Evolutionary conservation across 768 basidiomycete species (phyloP).

Genomic region (Tubosaeta sp.): DNA sequence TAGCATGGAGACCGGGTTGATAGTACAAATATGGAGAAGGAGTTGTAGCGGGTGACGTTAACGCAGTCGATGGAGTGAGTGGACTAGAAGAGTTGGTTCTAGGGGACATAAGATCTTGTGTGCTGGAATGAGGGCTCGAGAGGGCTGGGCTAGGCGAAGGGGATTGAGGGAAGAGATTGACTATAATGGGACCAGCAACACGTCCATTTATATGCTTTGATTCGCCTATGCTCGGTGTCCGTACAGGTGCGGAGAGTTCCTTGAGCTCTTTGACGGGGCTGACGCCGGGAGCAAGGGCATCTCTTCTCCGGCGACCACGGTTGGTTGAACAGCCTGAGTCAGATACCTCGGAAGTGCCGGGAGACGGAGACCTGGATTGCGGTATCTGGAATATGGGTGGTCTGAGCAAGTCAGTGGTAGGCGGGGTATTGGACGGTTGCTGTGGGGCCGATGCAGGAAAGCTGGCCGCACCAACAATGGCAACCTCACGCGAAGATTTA

Average conservation of each 20-base stretch:
- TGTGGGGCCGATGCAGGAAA: constrained; percentile 25
- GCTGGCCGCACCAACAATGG: constrained; percentile 47
- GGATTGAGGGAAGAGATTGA: constrained; percentile 40
- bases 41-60: constrained; percentile 26
- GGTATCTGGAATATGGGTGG: constrained; percentile 36
- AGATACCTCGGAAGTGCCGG: constrained; percentile 28
- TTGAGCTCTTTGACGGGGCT: constrained; percentile 28
- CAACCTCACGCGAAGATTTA: constrained; percentile 47
- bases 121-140: constrained; percentile 24
- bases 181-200: constrained; percentile 60
- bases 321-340: constrained; percentile 29
- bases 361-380: constrained; percentile 32
- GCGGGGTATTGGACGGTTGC: constrained; percentile 27
- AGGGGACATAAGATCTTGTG: constrained; percentile 28
- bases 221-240: constrained; percentile 62
- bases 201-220: constrained; percentile 54
- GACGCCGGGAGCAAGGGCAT: constrained; percentile 31
- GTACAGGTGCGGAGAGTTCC: constrained; percentile 29
- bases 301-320: constrained; percentile 30
- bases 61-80: constrained; percentile 22
- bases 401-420: constrained; percentile 30
- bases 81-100: constrained; percentile 23
- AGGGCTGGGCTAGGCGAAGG: constrained; percentile 26
- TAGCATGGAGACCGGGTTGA: constrained; percentile 65
- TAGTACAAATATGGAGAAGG: constrained; percentile 51